Conservation (phyloP, 352 stramenopile genomes). For the Pythium guiyangense region DNA sequence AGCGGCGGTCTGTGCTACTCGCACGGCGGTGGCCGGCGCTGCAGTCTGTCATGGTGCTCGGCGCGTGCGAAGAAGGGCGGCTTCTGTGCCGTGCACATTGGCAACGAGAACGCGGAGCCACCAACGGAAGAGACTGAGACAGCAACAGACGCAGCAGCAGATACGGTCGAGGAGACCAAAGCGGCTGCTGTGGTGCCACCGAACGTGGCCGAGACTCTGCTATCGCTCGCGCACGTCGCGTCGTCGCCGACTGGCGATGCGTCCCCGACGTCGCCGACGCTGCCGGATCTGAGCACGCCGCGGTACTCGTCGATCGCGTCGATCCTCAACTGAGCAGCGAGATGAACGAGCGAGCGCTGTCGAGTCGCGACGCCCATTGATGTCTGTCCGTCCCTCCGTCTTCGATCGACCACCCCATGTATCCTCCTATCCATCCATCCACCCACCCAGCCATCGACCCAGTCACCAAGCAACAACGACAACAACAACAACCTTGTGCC, state of each 20-base stretch:
- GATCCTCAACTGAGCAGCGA: constrained; percentile 42
- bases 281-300: constrained; percentile 10
- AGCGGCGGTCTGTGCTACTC: constrained; percentile 75
- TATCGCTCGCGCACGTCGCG: constrained; percentile 51
- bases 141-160: background rate
- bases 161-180: constrained; percentile 1
- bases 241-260: background rate
- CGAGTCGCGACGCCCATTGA: too few relatives aligned
- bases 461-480: too few relatives aligned
- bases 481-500: too few relatives aligned
- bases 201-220: constrained; percentile 57
- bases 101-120: constrained; percentile 23
- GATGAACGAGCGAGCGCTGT: too few relatives aligned
- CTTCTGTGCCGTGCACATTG: constrained; percentile 55
- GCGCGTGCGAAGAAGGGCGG: constrained; percentile 72
- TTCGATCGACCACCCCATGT: too few relatives aligned
- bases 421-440: too few relatives aligned
- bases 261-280: constrained; percentile 12
- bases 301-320: constrained; percentile 37
- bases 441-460: too few relatives aligned
- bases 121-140: background rate
- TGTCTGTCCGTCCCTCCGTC: too few relatives aligned
- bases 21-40: constrained; percentile 64
- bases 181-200: constrained; percentile 17
- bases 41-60: constrained; percentile 62